A percentile compares a stretch with the other conserved stretches of the same genome.
phyloP scores from a whole-genome alignment of 148 eudicot species.

The Simmondsia chinensis region DNA sequence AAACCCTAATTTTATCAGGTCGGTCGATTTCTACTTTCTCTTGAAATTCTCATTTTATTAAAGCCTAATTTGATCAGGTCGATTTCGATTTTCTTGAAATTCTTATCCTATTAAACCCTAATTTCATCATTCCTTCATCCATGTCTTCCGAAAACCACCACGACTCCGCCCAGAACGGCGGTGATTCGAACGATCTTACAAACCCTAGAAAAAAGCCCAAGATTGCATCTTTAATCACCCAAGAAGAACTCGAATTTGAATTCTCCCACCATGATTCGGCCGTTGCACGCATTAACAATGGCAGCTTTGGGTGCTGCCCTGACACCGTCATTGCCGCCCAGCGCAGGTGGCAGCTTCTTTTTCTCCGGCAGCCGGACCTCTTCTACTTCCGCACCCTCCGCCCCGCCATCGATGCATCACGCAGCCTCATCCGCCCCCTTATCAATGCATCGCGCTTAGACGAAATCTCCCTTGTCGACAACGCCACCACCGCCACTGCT shows the following conservation, averaged over 20 bases:
- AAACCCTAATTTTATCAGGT: no score
- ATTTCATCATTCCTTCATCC: not conserved
- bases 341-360: constrained; percentile 41
- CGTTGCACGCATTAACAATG: constrained; percentile 79
- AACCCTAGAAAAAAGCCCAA: constrained; percentile 10
- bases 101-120: no score
- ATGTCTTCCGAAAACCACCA: constrained; percentile 25
- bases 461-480: constrained; percentile 75
- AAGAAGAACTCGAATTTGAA: constrained; percentile 35
- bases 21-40: no score
- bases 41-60: no score
- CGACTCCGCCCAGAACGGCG: constrained; percentile 23
- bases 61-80: no score
- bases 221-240: constrained; percentile 25
- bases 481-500: constrained; percentile 96
- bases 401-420: constrained; percentile 49
- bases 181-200: constrained; percentile 1
- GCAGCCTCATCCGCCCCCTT: constrained; percentile 40
- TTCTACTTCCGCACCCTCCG: constrained; percentile 57
- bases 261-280: constrained; percentile 67
- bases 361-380: constrained; percentile 61
- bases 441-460: constrained; percentile 69
- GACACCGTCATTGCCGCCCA: constrained; percentile 52
- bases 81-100: no score
- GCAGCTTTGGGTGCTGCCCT: constrained; percentile 88